A percentile compares a stretch with the other conserved stretches of the same genome.
Conservation (phyloP, 1,139 yeast genomes). For the Hyphopichia fennica region DNA sequence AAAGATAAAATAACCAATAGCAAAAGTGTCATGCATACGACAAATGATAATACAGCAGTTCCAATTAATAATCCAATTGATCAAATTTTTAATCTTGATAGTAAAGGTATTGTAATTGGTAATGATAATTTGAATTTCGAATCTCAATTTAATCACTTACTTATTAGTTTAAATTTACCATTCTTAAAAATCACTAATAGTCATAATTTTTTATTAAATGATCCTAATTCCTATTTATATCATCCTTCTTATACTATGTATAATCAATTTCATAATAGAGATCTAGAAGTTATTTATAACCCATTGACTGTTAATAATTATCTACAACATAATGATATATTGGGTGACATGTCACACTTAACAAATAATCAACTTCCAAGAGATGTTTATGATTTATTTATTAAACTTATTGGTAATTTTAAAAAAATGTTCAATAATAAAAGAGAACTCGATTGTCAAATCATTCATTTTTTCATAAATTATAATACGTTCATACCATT, state of each 20-base stretch:
- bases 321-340: slow-evolving; percentile 17
- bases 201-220: slow-evolving; percentile 45
- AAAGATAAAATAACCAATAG: background rate
- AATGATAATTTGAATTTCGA: slow-evolving; percentile 51
- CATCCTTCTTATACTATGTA: slow-evolving; percentile 43
- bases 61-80: slow-evolving; percentile 49
- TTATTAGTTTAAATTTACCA: slow-evolving; percentile 47
- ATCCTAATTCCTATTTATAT: slow-evolving; percentile 45
- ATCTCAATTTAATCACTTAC: slow-evolving; percentile 47
- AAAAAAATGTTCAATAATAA: slow-evolving; percentile 44
- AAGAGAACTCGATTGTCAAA: slow-evolving; percentile 52
- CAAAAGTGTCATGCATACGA: slow-evolving; percentile 7
- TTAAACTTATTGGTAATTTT: slow-evolving; percentile 47
- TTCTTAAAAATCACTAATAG: slow-evolving; percentile 48
- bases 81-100: slow-evolving; percentile 47
- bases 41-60: slow-evolving; percentile 13
- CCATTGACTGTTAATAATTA: slow-evolving; percentile 36
- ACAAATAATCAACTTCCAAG: slow-evolving; percentile 31
- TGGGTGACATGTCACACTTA: slow-evolving; percentile 16
- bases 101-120: slow-evolving; percentile 48
- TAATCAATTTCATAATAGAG: slow-evolving; percentile 42
- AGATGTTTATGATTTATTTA: slow-evolving; percentile 47
- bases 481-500: slow-evolving; percentile 61
- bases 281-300: slow-evolving; percentile 43
- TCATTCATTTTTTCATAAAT: slow-evolving; percentile 54